phyloP scores from a whole-genome alignment of 129 eudicot species.

The Artemisia annua region DNA sequence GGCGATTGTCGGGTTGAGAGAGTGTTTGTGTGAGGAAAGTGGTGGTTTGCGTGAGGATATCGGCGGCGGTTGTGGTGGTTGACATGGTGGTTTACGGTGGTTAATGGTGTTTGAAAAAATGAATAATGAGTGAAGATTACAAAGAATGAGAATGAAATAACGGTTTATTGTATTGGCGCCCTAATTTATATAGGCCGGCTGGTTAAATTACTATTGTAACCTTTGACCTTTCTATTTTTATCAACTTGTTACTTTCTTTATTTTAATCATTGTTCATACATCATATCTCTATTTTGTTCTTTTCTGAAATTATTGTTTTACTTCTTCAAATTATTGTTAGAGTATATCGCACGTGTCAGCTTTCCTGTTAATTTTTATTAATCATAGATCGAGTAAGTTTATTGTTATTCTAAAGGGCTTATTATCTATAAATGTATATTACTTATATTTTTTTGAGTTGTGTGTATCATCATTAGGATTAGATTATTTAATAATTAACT shows the following conservation, averaged over 20 bases:
- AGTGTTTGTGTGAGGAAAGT: slow-evolving; percentile 50
- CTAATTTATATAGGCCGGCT: slow-evolving; percentile 28
- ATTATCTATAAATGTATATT: no score
- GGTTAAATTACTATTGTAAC: slow-evolving; percentile 15
- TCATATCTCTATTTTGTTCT: no score
- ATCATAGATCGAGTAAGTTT: no score
- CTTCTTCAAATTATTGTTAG: no score
- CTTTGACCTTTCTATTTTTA: slow-evolving; percentile 17
- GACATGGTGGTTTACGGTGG: slow-evolving; percentile 32
- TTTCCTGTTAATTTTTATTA: no score
- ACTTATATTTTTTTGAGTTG: no score
- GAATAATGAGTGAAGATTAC: not conserved
- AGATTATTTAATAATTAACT: no score
- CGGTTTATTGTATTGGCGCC: slow-evolving; percentile 33
- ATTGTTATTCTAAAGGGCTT: no score
- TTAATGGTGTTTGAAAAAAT: not conserved
- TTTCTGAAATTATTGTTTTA: no score
- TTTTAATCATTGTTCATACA: no score
- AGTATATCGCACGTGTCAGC: no score
- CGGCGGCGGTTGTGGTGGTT: slow-evolving; percentile 40
- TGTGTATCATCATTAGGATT: no score
- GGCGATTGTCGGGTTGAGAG: slow-evolving; percentile 51
- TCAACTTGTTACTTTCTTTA: not conserved
- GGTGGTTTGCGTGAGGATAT: slow-evolving; percentile 53
- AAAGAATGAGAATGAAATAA: slow-evolving; percentile 24